A percentile compares a stretch with the other conserved stretches of the same genome.
Evolutionary conservation across 75 land plant genomes (phyloP).

Genomic region (Pinus tabuliformis): DNA sequence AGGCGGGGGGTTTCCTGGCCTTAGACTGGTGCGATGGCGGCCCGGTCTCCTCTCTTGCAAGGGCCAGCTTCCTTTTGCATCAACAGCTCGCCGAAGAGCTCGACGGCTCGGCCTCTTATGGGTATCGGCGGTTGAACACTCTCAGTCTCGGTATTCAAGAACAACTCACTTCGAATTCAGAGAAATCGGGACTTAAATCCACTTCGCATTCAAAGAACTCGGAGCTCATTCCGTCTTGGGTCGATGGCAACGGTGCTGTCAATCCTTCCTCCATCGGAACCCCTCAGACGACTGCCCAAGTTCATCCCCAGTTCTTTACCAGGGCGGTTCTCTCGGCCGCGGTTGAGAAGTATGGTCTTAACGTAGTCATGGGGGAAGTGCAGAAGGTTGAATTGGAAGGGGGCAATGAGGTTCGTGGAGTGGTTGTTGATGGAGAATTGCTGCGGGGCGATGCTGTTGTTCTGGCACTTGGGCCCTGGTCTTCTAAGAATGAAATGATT

Average conservation of each 20-base stretch:
- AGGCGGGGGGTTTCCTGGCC: constrained; percentile 94
- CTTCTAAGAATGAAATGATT: constrained; percentile 37
- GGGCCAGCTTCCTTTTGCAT: constrained; percentile 78
- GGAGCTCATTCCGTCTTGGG: constrained; percentile 33
- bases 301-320: constrained; percentile 84
- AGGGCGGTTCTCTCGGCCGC: constrained; percentile 51
- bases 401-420: constrained; percentile 35
- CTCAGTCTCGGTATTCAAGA: constrained; percentile 40
- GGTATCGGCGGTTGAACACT: constrained; percentile 56
- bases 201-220: no score
- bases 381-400: constrained; percentile 39
- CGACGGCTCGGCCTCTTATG: constrained; percentile 63
- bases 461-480: constrained; percentile 90
- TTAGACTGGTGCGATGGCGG: constrained; percentile 90
- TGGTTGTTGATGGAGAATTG: constrained; percentile 35
- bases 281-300: constrained; percentile 80
- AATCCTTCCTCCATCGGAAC: constrained; percentile 53
- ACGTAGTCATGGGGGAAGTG: constrained; percentile 64
- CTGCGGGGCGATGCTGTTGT: constrained; percentile 68
- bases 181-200: no score
- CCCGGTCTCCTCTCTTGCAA: constrained; percentile 52
- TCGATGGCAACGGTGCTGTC: constrained; percentile 37
- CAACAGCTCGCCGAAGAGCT: constrained; percentile 59
- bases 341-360: constrained; percentile 41
- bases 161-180: neutral